Percentiles rank a stretch among this genome's conserved stretches.
These are phyloP conservation scores for Magnusiomyces tetraspermus DNA, from an alignment of 1,139 yeast species.

Conservation along the genomic window DNA sequence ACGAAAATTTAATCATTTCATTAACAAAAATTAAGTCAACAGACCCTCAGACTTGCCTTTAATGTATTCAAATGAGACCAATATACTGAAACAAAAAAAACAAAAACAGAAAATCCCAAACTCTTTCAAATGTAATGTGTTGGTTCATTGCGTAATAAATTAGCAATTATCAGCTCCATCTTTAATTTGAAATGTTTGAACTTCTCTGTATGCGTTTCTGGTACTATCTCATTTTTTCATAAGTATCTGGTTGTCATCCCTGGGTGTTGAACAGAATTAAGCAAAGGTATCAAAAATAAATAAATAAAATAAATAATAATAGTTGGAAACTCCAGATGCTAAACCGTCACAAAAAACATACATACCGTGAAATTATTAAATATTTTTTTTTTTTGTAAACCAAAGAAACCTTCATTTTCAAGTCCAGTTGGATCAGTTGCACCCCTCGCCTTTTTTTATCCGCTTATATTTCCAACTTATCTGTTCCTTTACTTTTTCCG, in stretches of 20 bases:
- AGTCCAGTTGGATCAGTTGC: no score
- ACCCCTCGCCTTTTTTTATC: no score
- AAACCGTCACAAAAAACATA: no score
- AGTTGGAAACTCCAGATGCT: no score
- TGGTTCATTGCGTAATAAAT: not conserved
- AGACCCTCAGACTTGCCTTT: not conserved
- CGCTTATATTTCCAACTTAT: slow-evolving; percentile 22
- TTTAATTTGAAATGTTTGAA: not conserved
- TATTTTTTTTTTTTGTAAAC: not conserved
- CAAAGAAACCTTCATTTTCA: no score
- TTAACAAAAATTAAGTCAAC: no score
- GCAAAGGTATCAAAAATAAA: not conserved
- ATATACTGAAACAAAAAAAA: not conserved
- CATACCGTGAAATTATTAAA: no score
- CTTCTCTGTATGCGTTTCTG: not conserved
- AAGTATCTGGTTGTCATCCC: not conserved
- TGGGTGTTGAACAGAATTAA: not conserved
- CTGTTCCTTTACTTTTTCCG: slow-evolving; percentile 57
- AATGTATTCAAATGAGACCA: not conserved
- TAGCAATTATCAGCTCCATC: no score
- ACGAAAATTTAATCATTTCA: no score
- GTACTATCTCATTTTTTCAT: not conserved
- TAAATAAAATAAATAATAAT: no score
- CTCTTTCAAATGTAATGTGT: not conserved
- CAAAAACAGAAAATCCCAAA: not conserved